These are phyloP conservation scores for Fusarium nisikadoi DNA, from an alignment of 2,329 filamentous ascomycete species.

Conservation along the genomic window DNA sequence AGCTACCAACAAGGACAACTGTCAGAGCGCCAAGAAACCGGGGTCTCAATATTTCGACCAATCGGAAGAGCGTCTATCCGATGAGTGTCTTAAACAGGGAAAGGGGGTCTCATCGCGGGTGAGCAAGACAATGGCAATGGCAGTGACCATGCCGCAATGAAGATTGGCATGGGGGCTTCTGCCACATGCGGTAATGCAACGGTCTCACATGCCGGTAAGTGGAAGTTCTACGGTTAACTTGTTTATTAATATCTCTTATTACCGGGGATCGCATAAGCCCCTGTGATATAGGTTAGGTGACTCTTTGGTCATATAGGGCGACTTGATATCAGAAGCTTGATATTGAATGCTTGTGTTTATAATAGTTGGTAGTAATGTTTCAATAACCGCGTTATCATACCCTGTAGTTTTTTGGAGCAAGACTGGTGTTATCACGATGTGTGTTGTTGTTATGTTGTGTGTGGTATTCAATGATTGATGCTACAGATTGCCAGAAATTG, in stretches of 20 bases:
- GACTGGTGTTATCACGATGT: no score
- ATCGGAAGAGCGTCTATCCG: constrained; percentile 1
- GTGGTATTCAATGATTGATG: no score
- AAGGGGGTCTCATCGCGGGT: constrained; percentile 3
- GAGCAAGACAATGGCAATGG: constrained; percentile 1
- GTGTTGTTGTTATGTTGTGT: background rate
- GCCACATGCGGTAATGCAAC: constrained; percentile 1
- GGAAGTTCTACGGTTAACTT: background rate
- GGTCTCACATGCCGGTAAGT: background rate
- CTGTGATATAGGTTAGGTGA: background rate
- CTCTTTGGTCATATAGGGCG: background rate
- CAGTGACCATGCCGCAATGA: background rate
- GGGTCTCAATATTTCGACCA: background rate
- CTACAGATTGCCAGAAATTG: no score
- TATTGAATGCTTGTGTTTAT: background rate
- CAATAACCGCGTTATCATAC: background rate
- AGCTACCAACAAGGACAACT: constrained; percentile 11
- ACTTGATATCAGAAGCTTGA: background rate
- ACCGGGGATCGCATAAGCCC: background rate
- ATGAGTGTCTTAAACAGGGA: constrained; percentile 1
- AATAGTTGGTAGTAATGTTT: background rate
- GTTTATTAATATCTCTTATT: background rate
- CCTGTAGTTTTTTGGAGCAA: background rate
- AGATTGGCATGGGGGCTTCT: background rate
- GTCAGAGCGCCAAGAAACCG: constrained; percentile 11